Base-by-base conservation (phyloP, 306 rosid species). In the Acacia crassicarpa region DNA sequence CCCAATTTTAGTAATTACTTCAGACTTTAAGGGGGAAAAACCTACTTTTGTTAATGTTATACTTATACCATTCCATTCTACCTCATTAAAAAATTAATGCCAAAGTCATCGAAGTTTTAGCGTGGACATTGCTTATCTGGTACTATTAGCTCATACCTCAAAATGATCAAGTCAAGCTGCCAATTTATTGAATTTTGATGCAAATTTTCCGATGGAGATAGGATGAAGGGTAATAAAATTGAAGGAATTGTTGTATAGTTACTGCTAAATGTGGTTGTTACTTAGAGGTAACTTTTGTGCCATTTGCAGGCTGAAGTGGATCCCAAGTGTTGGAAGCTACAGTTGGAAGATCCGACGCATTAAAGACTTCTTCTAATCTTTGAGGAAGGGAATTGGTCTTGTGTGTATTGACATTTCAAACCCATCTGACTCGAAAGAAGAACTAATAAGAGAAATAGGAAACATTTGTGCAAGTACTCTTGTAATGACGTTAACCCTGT, bases 301-400 rank as follows among this genome's bases (percentile, higher is more conserved):
- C 79, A 54, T 79, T 77, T 58, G 67, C 91, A 91, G 93, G 91
- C 89, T 48, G 93, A 91, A 83, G 76, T 85, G 80, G 95, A 91
- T 73, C 89, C 95, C 6, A 87, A 35, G 72, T 91, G 91, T 74
- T 91, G 95, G 93, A 91, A 91, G 69, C 67, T 82, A 61, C 83
- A 67, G 81, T 80, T 86, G 61, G 87, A 88, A 85, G 95, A 91
- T 62, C 72, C 71, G 80, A 49, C 80, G 78, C 85, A 49, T 7
- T 75, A 79, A 65, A 73, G 77, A 59, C 30, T 62, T 20, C 8
- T 45, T 70, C 41, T 49, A 13, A 70, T 4, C 58, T 46, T 54
- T 23, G 56, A 70, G 30, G 35, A 2, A 15, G 20, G 46, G 46
- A 9, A 67, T 46, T 46, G 27, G 72, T 71, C 38, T 40, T 40